These are phyloP conservation scores for Xanthoconium purpureum DNA, from an alignment of 768 basidiomycete species.

Conservation along the genomic window DNA sequence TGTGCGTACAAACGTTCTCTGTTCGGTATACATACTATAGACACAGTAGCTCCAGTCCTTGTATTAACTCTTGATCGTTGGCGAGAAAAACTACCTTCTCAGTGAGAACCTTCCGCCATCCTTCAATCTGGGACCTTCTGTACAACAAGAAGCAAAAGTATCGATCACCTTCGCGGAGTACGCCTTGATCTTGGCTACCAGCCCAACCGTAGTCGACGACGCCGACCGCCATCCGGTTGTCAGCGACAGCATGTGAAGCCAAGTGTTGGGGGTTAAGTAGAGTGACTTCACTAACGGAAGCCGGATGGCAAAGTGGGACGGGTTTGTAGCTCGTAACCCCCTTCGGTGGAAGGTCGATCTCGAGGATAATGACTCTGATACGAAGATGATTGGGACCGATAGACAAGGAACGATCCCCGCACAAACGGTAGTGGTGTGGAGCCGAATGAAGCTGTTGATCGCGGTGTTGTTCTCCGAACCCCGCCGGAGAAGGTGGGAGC, in stretches of 20 bases:
- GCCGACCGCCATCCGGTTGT: conserved; percentile 14
- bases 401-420: conserved; percentile 20
- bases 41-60: conserved; percentile 1
- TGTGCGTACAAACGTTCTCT: not conserved
- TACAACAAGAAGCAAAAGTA: conserved; percentile 22
- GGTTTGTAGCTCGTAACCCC: not conserved
- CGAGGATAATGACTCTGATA: conserved; percentile 11
- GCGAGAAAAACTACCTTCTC: conserved; percentile 19
- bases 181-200: conserved; percentile 8
- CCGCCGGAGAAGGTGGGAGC: conserved; percentile 13
- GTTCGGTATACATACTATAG: not conserved
- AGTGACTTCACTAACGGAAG: conserved; percentile 5
- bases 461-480: conserved; percentile 6
- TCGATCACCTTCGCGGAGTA: not conserved
- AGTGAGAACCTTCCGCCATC: conserved; percentile 12
- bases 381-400: conserved; percentile 1
- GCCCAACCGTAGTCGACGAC: conserved; percentile 23
- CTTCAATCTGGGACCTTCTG: not conserved
- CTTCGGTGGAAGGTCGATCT: not conserved
- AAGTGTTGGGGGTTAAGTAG: not conserved
- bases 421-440: conserved; percentile 17
- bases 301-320: not conserved
- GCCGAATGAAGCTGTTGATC: conserved; percentile 2
- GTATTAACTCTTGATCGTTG: conserved; percentile 5
- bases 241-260: not conserved